Percentiles rank a stretch among this genome's conserved stretches.
phyloP scores from a whole-genome alignment of 208 protist species.

The Porcisia hertigi region DNA sequence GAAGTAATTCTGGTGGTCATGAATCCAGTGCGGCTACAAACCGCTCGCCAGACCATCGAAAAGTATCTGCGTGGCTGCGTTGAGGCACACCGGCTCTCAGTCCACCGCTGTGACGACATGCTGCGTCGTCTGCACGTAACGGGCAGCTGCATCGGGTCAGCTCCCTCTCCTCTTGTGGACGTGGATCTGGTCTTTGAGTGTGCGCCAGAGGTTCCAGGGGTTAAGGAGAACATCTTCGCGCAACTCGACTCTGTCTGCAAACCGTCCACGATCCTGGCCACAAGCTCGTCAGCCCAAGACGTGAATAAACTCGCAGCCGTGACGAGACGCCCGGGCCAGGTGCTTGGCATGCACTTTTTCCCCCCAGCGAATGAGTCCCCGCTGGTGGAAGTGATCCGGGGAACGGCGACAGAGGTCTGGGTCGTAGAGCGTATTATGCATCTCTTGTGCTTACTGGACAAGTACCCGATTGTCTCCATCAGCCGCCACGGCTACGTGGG shows the following conservation, averaged over 20 bases:
- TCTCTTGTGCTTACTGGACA: constrained; percentile 59
- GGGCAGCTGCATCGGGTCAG: constrained; percentile 32
- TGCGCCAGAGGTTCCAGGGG: constrained; percentile 51
- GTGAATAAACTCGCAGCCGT: constrained; percentile 69
- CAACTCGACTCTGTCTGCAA: constrained; percentile 68
- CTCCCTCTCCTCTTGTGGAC: constrained; percentile 38
- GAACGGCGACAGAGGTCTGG: constrained; percentile 37
- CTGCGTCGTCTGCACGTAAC: constrained; percentile 38
- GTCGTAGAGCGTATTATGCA: constrained; percentile 55
- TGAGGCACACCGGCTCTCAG: constrained; percentile 30
- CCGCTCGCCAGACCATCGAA: constrained; percentile 27
- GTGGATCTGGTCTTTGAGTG: constrained; percentile 82
- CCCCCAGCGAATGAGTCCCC: constrained; percentile 80
- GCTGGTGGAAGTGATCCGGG: constrained; percentile 77
- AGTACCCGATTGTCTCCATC: constrained; percentile 71
- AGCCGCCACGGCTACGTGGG: constrained; percentile 70
- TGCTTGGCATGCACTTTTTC: constrained; percentile 89
- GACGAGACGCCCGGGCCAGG: constrained; percentile 49
- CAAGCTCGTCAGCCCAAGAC: constrained; percentile 58
- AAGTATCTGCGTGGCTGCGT: constrained; percentile 39
- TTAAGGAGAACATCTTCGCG: constrained; percentile 78
- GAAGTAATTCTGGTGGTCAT: constrained; percentile 81
- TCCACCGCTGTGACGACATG: constrained; percentile 28
- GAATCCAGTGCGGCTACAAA: constrained; percentile 35
- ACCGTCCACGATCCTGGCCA: constrained; percentile 70